Base-by-base conservation (phyloP, 495 filamentous ascomycete genomes). In the Penicillium coprophilum region DNA sequence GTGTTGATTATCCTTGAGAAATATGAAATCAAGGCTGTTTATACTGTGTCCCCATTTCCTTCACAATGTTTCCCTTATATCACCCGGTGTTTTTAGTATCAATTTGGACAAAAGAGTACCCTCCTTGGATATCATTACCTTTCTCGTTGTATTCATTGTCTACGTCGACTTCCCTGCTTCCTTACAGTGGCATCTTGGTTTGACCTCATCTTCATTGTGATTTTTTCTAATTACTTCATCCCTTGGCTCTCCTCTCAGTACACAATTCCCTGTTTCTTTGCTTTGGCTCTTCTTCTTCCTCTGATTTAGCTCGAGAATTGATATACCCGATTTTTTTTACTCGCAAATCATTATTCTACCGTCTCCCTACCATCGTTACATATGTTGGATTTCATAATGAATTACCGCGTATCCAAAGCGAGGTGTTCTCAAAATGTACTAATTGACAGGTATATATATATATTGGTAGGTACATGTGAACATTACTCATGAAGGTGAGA, bases 271-370 rank as follows among this genome's bases (percentile, higher is more conserved):
- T 15, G 2, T 39, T 31, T 45, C 13, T 23, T 13, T 48, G 12
- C 44, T 24, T 38, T 44, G 12, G 34, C 12, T 54, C 24, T 38
- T 30, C 15, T 38, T 44, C 15, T 50, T 53, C 27, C 39, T 32
- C 31, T 44, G 28, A 19, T 19, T 27, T 50, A 32, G 30, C 45
- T 19, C 23, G 54, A 64, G 56, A 64, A 55, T 57, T 61, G 53
- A 62, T 64, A 67, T 64, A 64, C 64, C 64, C 62, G 41, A 41
- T 44, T 56, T 59, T 59, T 41, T 24, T 40, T 49, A 17, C 40
- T 55, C 39, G 10, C 19, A 27, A 21, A 19, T 48, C 23, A 46
- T 27, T n/a, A 17, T 13, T n/a, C 23, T 11, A 46, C 7, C 13
- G n/a, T 28, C 8, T 47, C 10, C 10, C 17, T 20, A 20, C n/a